Evolutionary conservation across 495 filamentous ascomycete species (phyloP).

Genomic region (Baudoinia panamericana): DNA sequence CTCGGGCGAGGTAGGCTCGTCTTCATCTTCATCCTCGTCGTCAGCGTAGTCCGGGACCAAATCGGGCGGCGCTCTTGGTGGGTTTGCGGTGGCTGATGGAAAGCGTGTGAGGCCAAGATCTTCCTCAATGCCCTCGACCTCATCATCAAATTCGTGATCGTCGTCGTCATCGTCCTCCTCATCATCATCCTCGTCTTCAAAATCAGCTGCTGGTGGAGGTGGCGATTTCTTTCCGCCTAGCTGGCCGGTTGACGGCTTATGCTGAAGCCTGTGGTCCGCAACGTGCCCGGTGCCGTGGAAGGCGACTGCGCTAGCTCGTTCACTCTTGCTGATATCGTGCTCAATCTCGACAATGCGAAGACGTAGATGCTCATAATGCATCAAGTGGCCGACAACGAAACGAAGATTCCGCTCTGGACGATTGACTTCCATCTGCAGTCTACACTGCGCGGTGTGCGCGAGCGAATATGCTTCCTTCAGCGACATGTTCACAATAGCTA

Average conservation of each 20-base stretch:
- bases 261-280: neutral
- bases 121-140: slow-evolving; percentile 7
- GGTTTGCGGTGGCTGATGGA: slow-evolving; percentile 11
- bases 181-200: slow-evolving; percentile 7
- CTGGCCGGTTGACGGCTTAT: slow-evolving; percentile 12
- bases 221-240: slow-evolving; percentile 8
- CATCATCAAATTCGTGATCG: neutral
- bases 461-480: slow-evolving; percentile 20
- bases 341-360: slow-evolving; percentile 24
- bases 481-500: too few species aligned
- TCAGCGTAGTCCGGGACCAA: slow-evolving; percentile 13
- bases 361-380: slow-evolving; percentile 19
- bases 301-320: slow-evolving; percentile 13
- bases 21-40: slow-evolving; percentile 16
- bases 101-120: slow-evolving; percentile 17
- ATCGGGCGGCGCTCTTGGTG: slow-evolving; percentile 12
- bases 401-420: slow-evolving; percentile 22
- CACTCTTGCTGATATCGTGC: slow-evolving; percentile 15
- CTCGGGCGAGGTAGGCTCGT: slow-evolving; percentile 11
- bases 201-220: neutral
- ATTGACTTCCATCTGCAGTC: slow-evolving; percentile 17
- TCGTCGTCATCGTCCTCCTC: slow-evolving; percentile 11
- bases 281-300: slow-evolving; percentile 19
- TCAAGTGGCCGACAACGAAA: slow-evolving; percentile 22
- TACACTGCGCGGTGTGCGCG: slow-evolving; percentile 22